Evolutionary conservation across 805 yeast genomes (phyloP).

Genomic region (Yamadazyma tumulicola): DNA sequence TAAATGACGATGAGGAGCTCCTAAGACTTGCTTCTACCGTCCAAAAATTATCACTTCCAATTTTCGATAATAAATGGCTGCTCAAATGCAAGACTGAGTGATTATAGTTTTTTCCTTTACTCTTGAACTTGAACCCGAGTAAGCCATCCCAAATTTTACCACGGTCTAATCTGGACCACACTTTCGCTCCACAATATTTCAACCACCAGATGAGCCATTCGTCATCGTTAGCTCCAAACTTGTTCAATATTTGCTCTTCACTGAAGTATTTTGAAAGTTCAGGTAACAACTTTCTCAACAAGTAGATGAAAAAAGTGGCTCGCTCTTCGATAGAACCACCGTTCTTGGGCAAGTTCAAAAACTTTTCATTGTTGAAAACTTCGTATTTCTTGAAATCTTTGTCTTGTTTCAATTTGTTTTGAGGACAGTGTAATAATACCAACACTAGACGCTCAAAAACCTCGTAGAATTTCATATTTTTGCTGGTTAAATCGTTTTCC

Average conservation of each 20-base stretch:
- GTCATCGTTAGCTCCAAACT: slow-evolving; percentile 55
- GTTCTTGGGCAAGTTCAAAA: slow-evolving; percentile 41
- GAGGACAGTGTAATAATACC: slow-evolving; percentile 73
- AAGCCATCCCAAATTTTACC: slow-evolving; percentile 89
- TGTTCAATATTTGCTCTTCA: slow-evolving; percentile 73
- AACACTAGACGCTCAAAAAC: slow-evolving; percentile 72
- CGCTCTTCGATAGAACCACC: slow-evolving; percentile 68
- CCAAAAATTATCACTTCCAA: slow-evolving; percentile 68
- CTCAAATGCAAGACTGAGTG: slow-evolving; percentile 30
- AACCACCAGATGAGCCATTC: slow-evolving; percentile 96
- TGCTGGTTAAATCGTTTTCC: too few species aligned
- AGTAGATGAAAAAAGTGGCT: slow-evolving; percentile 62
- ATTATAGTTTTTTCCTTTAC: slow-evolving; percentile 29
- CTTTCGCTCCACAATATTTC: slow-evolving; percentile 84
- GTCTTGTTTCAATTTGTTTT: slow-evolving; percentile 56
- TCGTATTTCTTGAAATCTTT: slow-evolving; percentile 12
- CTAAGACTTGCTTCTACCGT: slow-evolving; percentile 17
- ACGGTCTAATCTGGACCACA: slow-evolving; percentile 74
- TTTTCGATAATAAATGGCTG: slow-evolving; percentile 25
- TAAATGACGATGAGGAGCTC: neutral
- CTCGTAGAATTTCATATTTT: slow-evolving; percentile 53
- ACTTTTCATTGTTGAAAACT: slow-evolving; percentile 17
- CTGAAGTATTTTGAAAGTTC: slow-evolving; percentile 72
- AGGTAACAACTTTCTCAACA: slow-evolving; percentile 62
- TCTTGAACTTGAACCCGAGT: slow-evolving; percentile 65